These are phyloP conservation scores for Batkoa obscura DNA, from an alignment of 371 early-diverging fungal genomes.

Conservation along the genomic window DNA sequence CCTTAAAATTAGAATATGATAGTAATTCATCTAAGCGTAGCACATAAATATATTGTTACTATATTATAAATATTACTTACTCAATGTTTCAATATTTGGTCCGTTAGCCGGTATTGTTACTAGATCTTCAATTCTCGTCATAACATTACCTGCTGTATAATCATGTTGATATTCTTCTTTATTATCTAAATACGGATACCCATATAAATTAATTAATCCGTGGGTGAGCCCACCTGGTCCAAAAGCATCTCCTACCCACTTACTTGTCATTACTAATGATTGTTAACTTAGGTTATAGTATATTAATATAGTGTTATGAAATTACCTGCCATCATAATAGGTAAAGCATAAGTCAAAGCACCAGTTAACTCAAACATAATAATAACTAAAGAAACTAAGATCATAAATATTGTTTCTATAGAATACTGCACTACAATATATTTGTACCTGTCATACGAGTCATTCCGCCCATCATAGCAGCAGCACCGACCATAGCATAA, in stretches of 20 bases:
- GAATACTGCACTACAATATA: not conserved
- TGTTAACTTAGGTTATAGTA: not conserved
- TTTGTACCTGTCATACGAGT: slow-evolving; percentile 66
- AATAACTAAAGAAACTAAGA: slow-evolving; percentile 35
- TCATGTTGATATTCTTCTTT: slow-evolving; percentile 52
- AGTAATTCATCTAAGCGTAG: slow-evolving; percentile 17
- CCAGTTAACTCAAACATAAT: slow-evolving; percentile 89
- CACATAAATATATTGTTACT: not conserved
- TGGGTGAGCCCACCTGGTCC: slow-evolving; percentile 68
- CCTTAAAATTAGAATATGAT: slow-evolving; percentile 32
- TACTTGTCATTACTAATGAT: slow-evolving; percentile 31
- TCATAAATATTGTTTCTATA: not conserved
- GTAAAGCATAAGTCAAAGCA: slow-evolving; percentile 53
- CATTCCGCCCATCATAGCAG: slow-evolving; percentile 75
- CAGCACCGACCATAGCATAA: slow-evolving; percentile 90
- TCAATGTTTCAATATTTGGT: slow-evolving; percentile 24
- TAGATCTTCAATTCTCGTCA: slow-evolving; percentile 31
- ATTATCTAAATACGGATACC: slow-evolving; percentile 73
- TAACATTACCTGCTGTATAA: slow-evolving; percentile 30
- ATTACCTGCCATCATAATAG: slow-evolving; percentile 71
- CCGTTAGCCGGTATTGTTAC: slow-evolving; percentile 27
- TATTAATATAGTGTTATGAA: not conserved
- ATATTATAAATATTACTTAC: slow-evolving; percentile 7
- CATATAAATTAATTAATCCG: slow-evolving; percentile 47
- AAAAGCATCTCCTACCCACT: slow-evolving; percentile 74